Base-by-base conservation (phyloP, 2,329 filamentous ascomycete genomes). In the Arthrobotrys megalospora region DNA sequence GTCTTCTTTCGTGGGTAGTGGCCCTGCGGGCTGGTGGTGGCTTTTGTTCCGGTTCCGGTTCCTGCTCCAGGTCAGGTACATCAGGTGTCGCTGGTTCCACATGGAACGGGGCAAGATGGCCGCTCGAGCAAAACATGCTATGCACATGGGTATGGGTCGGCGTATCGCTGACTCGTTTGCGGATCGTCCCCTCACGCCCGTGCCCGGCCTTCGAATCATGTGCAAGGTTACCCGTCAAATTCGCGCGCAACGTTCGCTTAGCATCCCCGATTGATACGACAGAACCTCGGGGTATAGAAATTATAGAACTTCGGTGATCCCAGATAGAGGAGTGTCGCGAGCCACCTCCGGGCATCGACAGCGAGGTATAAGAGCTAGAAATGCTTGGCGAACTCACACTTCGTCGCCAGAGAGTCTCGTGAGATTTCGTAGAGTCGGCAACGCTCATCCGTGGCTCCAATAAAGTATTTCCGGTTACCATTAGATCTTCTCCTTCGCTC, bases 371-470 rank as follows among this genome's bases (percentile, higher is more conserved):
- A 12, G 73, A 77, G 24, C 73, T 77, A 21, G 73, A 66, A 38
- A 77, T 70, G n/a, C 73, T 77, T 21, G 73, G 73, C 16, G 73
- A 77, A 43, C 73, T 77, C 19, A 77, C 43, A 34, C 73, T 77
- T 24, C 73, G 73, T 8, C 73, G 38, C 73, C 73, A 77, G 11
- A 77, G 58, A 8, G 73, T 70, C 14, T 77, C 73, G 19, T 77
- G 73, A 19, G 73, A 77, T 32, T 77, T 77, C 0, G 48, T 53
- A 3, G 73, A 77, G 28, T 71, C 73, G 2, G 73, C 47, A 1
- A 77, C 66, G 41, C 73, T 77, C 65, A 52, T 48, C 4, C 73
- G 73, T 63, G 45, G 73, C 19, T 64, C 50, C 14, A 64, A 28
- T n/a, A 58, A 32, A 8, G 16, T 19, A 41, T 55, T 68, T 2